phyloP scores from a whole-genome alignment of 2,329 filamentous ascomycete species.

The Magnaporthiopsis rhizophila region DNA sequence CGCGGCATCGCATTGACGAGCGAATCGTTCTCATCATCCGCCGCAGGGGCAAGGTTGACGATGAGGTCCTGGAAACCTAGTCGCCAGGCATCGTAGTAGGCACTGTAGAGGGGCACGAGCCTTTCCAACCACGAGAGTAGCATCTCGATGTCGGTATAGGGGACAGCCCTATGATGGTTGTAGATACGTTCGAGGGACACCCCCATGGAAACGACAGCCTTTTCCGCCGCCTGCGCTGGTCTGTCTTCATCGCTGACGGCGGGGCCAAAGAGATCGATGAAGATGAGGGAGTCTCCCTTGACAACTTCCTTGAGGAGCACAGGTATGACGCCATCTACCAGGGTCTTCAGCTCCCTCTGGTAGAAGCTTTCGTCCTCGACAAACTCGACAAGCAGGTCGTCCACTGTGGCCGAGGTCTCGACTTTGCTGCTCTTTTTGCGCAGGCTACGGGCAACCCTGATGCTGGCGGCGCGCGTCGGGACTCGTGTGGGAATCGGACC shows the following conservation, averaged over 20 bases:
- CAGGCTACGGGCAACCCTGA: conserved; percentile 68
- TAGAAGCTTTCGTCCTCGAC: conserved; percentile 80
- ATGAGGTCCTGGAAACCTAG: conserved; percentile 92
- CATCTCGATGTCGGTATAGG: conserved; percentile 59
- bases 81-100: conserved; percentile 83
- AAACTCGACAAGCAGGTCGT: conserved; percentile 73
- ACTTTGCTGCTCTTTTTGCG: conserved; percentile 62
- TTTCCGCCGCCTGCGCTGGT: conserved; percentile 56
- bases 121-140: conserved; percentile 76
- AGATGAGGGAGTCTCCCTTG: conserved; percentile 56
- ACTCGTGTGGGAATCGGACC: conserved; percentile 36
- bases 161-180: conserved; percentile 71
- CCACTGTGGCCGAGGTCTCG: conserved; percentile 61
- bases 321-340: conserved; percentile 92
- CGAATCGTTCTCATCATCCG: conserved; percentile 52
- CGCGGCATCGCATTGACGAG: conserved; percentile 50
- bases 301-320: conserved; percentile 82
- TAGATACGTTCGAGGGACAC: conserved; percentile 79
- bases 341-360: conserved; percentile 79
- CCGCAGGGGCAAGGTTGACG: conserved; percentile 76
- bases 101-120: conserved; percentile 69
- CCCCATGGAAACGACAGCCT: conserved; percentile 91
- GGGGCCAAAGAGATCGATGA: conserved; percentile 59
- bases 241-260: conserved; percentile 18
- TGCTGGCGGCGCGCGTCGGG: conserved; percentile 21